Conservation (phyloP, 2,329 filamentous ascomycete genomes). For the Shiraia bambusicola region DNA sequence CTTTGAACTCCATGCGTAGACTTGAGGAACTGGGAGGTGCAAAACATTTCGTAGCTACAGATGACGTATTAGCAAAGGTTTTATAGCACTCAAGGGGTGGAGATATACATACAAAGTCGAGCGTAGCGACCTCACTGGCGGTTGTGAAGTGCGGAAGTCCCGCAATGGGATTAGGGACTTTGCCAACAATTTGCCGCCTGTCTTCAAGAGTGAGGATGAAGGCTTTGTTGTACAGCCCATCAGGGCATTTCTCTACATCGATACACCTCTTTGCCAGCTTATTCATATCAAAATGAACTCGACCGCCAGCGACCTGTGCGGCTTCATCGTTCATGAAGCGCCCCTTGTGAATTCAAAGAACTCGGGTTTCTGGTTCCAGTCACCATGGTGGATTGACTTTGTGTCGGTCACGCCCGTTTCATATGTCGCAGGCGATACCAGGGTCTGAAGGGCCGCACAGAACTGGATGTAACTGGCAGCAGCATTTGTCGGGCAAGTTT, state of each 20-base stretch:
- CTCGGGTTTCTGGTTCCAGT: too few relatives aligned
- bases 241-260: neutral
- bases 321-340: too few relatives aligned
- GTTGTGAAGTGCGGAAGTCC: constrained; percentile 21
- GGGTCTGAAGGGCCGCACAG: too few relatives aligned
- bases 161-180: constrained; percentile 29
- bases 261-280: too few relatives aligned
- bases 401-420: too few relatives aligned
- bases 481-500: too few relatives aligned
- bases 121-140: constrained; percentile 32
- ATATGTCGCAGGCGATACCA: too few relatives aligned
- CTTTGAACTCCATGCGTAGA: constrained; percentile 27
- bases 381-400: too few relatives aligned
- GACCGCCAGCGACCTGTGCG: too few relatives aligned
- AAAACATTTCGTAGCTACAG: neutral
- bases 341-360: too few relatives aligned
- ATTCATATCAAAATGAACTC: too few relatives aligned
- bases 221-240: constrained; percentile 27
- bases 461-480: too few relatives aligned
- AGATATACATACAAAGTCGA: constrained; percentile 26
- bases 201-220: constrained; percentile 20
- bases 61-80: neutral
- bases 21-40: constrained; percentile 23
- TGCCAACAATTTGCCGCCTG: constrained; percentile 25
- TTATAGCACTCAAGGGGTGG: neutral